Evolutionary conservation across 352 stramenopile species (phyloP), one percentile per base, ranked within the genome.

Genomic region (Pythium folliculosum): DNA sequence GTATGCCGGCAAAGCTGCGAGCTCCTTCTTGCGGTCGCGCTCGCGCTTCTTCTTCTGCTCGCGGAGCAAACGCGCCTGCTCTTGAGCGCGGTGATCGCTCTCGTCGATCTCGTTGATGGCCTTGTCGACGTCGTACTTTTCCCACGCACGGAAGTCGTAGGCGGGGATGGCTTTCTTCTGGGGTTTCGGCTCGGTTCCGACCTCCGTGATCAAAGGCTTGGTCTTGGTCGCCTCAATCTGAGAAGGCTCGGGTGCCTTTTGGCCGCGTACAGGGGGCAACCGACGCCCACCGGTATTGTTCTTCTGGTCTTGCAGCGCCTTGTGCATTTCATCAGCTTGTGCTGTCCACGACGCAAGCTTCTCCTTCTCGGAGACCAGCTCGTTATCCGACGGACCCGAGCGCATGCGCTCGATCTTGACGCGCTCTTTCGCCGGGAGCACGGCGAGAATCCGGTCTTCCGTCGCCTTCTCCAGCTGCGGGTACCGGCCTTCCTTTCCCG

Each of bases 141-240:
- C 88, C 92, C 92, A 98, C 25, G 88, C 81, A 6, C 89, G 80
- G 50, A 97, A 98, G 70, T 98, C 92, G 73, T 97, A 96, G 12
- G 89, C 90, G 43, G 76, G 81, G 50, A 95, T 95, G 21, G 71
- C 60, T n/a, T 71, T 67, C 14, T 68, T 60, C 35, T 78, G 74
- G 19, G 51, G 40, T 40, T 44, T 44, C 9, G 74, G 48, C 44
- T 44, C 21, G 30, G 45, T n/a, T 7, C 44, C 25, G n/a, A 69
- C 64, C 44, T 65, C 59, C 10, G 63, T 59, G 14, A 69, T 75
- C 27, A 72, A 22, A 7, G 56, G 56, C 8, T 13, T 54, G 47
- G 16, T 14, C 37, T 70, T 57, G 3, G 21, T n/a, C 19, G 32
- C 30, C 32, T 53, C 21, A 13, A 54, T 27, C 3, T 40, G 23